These are phyloP conservation scores for Gentiana macrophylla DNA, from an alignment of 257 asterid species.

Conservation along the genomic window DNA sequence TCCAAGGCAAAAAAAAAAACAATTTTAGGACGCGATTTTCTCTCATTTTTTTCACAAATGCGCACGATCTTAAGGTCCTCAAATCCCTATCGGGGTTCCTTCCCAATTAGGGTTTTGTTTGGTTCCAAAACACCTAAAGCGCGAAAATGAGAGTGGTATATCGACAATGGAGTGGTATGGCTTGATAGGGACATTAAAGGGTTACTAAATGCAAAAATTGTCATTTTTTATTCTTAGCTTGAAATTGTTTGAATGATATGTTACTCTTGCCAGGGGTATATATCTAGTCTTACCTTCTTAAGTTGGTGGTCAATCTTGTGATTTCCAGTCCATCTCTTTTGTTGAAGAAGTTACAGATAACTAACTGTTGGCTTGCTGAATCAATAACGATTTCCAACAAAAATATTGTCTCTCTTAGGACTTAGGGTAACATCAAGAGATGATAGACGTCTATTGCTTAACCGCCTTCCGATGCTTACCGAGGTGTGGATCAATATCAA, in stretches of 20 bases:
- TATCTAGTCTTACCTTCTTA: neutral
- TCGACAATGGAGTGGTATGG: too few relatives aligned
- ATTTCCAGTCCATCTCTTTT: conserved; percentile 20
- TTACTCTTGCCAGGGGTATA: too few relatives aligned
- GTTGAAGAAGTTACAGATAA: conserved; percentile 32
- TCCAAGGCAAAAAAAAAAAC: too few relatives aligned
- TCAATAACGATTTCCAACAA: conserved; percentile 25
- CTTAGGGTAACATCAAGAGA: conserved; percentile 3
- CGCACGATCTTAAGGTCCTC: too few relatives aligned
- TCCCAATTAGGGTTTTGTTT: too few relatives aligned
- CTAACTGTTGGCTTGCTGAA: conserved; percentile 12
- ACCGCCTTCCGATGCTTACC: conserved; percentile 34
- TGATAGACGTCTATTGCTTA: conserved; percentile 6
- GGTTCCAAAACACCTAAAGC: too few relatives aligned
- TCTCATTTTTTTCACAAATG: too few relatives aligned
- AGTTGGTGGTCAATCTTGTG: conserved; percentile 22
- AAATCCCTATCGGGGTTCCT: too few relatives aligned
- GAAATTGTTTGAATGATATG: too few relatives aligned
- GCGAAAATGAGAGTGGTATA: too few relatives aligned
- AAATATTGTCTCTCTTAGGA: conserved; percentile 25
- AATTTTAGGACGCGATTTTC: too few relatives aligned
- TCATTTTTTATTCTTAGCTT: too few relatives aligned
- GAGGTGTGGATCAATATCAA: conserved; percentile 15
- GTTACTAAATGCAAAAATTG: conserved; percentile 7
- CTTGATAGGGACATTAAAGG: conserved; percentile 18